A percentile compares a stretch with the other conserved stretches of the same genome.
Conservation (phyloP, 441 rosid species). For the Sinapis alba region DNA sequence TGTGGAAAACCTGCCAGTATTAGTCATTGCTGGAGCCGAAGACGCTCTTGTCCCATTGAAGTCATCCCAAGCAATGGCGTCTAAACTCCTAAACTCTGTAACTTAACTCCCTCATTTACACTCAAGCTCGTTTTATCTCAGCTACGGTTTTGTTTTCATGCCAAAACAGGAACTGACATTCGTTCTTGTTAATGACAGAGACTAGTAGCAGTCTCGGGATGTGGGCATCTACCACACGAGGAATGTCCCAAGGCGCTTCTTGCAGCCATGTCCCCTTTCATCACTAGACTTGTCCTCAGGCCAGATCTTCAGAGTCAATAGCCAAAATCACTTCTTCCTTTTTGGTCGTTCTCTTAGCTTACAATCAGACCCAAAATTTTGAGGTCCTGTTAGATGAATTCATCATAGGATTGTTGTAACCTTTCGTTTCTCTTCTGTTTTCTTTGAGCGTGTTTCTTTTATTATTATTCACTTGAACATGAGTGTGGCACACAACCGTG, state of each 20-base stretch:
- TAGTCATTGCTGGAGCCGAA: background rate
- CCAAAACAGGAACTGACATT: conserved; percentile 14
- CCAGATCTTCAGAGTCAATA: conserved; percentile 6
- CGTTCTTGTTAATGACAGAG: background rate
- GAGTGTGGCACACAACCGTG: conserved; percentile 25
- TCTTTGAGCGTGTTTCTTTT: background rate
- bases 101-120: background rate
- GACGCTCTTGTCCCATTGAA: background rate
- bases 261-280: background rate
- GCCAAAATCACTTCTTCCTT: conserved; percentile 34
- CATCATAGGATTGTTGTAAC: conserved; percentile 12
- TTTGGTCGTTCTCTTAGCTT: conserved; percentile 32
- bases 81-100: background rate
- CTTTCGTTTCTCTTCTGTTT: conserved; percentile 4
- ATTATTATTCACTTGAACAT: background rate
- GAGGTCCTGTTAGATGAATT: background rate
- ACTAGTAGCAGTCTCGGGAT: background rate
- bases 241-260: background rate
- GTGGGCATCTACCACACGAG: background rate
- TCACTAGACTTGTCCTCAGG: conserved; percentile 14
- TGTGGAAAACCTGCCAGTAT: background rate
- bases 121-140: background rate
- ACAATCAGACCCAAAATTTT: background rate
- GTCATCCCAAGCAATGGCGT: background rate
- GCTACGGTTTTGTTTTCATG: background rate